Evolutionary conservation across 2,329 filamentous ascomycete genomes (phyloP).

Genomic region (Clarireedia monteithiana): DNA sequence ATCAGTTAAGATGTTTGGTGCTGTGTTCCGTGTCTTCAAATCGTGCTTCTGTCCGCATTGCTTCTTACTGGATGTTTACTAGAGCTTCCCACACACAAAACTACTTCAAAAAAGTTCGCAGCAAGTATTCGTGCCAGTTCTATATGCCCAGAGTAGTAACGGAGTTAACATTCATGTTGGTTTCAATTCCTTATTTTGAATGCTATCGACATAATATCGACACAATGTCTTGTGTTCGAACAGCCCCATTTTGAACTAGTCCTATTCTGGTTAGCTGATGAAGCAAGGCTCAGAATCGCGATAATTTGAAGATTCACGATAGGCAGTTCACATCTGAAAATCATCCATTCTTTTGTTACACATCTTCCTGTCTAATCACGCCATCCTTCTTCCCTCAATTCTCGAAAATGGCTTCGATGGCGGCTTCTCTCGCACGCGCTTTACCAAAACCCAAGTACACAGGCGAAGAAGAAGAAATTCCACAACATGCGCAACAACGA

Average conservation of each 20-base stretch:
- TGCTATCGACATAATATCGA: too few relatives aligned
- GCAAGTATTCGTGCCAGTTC: too few relatives aligned
- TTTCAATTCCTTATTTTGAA: too few relatives aligned
- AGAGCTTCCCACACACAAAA: neutral
- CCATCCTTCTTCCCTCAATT: neutral
- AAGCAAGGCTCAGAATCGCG: constrained; percentile 6
- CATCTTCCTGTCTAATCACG: neutral
- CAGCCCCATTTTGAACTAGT: constrained; percentile 8
- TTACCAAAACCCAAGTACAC: constrained; percentile 88
- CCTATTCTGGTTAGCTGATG: constrained; percentile 4
- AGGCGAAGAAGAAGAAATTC: constrained; percentile 78
- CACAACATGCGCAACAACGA: constrained; percentile 61
- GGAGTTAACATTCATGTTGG: too few relatives aligned
- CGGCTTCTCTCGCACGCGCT: constrained; percentile 65
- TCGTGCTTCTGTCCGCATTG: neutral
- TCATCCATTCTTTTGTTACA: neutral
- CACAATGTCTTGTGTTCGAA: neutral
- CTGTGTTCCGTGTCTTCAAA: neutral
- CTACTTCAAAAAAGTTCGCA: too few relatives aligned
- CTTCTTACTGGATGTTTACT: neutral
- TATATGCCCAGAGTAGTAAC: too few relatives aligned
- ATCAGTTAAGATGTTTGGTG: neutral
- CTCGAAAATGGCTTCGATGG: constrained; percentile 54
- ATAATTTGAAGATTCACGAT: constrained; percentile 10
- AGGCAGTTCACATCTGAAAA: neutral